Base-by-base conservation (phyloP, 208 protist species). In the Trypanosoma cruzi region DNA sequence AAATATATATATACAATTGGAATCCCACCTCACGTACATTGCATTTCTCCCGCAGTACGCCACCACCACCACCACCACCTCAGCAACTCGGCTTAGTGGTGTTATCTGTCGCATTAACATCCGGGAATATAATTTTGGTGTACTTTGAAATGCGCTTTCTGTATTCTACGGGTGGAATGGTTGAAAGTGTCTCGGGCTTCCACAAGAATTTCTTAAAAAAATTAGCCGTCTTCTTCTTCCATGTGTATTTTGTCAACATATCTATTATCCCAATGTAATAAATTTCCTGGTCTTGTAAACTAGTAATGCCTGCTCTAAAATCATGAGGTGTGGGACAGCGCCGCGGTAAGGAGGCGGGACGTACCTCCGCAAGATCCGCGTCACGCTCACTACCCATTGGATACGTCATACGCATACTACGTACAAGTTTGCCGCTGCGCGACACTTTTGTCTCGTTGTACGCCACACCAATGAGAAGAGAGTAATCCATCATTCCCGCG, bases 211-310 rank as follows among this genome's bases (percentile, higher is more conserved):
- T 90, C 63, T 96, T 96, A 73, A 65, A 94, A 74, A 93, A 94
- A 67, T 96, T 93, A 26, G 91, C 88, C 1, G 56, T 29, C 65
- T 90, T 91, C 78, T 96, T 96, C 68, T 93, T 93, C n/a, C 46
- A 53, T 63, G 61, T 90, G 71, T 96, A 96, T 42, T 54, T 65
- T 28, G 91, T 94, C 32, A 96, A 78, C 61, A 92, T 82, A 68
- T 96, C 91, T 59, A 96, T 96, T 31, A 96, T 81, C 28, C 91
- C 91, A 65, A 96, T 85, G 67, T 91, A 96, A 71, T 94, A 96
- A 1, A 86, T 66, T 62, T 96, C 91, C 64, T 93, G 80, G 26
- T 86, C 75, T 59, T 81, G 71, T 24, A 93, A 29, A 69, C 88
- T 94, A 53, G 58, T 65, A 28, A 96, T 74, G 16, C 88, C 86